These are phyloP conservation scores for Pouteria glomerata DNA, from an alignment of 148 eudicot genomes.

Conservation along the genomic window DNA sequence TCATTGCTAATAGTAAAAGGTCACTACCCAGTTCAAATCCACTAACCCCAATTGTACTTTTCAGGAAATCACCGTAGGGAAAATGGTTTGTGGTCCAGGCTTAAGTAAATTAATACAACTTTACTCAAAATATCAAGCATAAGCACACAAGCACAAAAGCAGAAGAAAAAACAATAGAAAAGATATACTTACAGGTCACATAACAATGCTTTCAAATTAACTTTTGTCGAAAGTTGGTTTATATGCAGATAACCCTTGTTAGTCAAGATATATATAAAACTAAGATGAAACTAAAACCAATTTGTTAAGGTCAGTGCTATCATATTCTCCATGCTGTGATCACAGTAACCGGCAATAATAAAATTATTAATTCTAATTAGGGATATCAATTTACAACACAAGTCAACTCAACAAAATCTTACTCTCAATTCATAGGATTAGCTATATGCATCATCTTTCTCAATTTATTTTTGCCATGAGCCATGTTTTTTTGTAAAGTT, in stretches of 20 bases:
- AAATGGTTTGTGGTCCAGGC: conserved; percentile 10
- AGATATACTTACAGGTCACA: conserved; percentile 5
- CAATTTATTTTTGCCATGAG: too few relatives aligned
- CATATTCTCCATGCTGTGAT: background rate
- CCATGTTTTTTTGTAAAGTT: too few relatives aligned
- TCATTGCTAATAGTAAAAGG: background rate
- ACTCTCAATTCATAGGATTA: too few relatives aligned
- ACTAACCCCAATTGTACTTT: background rate
- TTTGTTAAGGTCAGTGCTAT: background rate
- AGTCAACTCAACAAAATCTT: too few relatives aligned
- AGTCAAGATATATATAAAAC: background rate
- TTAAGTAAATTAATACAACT: background rate
- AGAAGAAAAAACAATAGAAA: conserved; percentile 7
- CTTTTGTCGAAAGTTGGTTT: background rate
- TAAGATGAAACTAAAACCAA: background rate
- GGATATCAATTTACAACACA: background rate
- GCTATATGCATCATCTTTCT: too few relatives aligned
- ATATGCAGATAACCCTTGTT: background rate
- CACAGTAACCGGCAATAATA: background rate
- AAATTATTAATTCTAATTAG: background rate
- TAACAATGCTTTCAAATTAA: background rate
- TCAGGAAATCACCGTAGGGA: conserved; percentile 1
- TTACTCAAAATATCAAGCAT: background rate
- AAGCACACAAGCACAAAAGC: conserved; percentile 4
- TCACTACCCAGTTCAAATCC: background rate